Evolutionary conservation across 345 rosid genomes (phyloP), one percentile per base, ranked within the genome.

Genomic region (Sisymbrium altissimum): DNA sequence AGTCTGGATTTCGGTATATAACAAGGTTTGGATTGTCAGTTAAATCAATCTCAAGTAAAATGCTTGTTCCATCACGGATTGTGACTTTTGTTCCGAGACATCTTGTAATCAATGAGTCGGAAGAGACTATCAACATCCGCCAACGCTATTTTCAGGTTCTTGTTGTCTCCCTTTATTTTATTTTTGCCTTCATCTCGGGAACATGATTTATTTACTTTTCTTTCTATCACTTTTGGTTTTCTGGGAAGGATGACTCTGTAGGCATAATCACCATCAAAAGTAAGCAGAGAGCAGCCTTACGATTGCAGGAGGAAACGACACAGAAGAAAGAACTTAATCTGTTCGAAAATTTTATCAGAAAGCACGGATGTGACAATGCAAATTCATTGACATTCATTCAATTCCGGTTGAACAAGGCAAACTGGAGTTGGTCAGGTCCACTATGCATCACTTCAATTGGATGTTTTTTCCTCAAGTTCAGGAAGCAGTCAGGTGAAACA

Each of bases 371-470:
- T 72, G 84, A 83, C 76, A 68, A 57, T 35, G 88, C 86, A 46
- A 81, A 84, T 64, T 70, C 88, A 35, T 48, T 79, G 79, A 65
- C 72, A 61, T 83, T 77, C 78, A 83, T 91, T 72, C 97, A 91
- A 84, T 91, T 91, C 77, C 89, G 44, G 61, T 73, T 82, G 74
- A 75, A 81, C 80, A 86, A 84, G 40, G 79, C 89, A 73, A 83
- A 83, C 43, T 71, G 81, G 64, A 75, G 83, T 72, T 93, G 96
- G 98, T 93, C 98, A 19, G 98, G 98, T 21, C 98, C 98, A 69
- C 82, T 91, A 55, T 89, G 97, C 83, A 87, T 89, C 76, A 82
- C 90, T 67, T 93, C 98, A 27, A 80, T 93, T 27, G 97, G 98
- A 53, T 74, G 89, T 49, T 93, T 93, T 78, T 91, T 86, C 81